Evolutionary conservation across 2,329 filamentous ascomycete species (phyloP).

Genomic region (Cladosporium sp.): DNA sequence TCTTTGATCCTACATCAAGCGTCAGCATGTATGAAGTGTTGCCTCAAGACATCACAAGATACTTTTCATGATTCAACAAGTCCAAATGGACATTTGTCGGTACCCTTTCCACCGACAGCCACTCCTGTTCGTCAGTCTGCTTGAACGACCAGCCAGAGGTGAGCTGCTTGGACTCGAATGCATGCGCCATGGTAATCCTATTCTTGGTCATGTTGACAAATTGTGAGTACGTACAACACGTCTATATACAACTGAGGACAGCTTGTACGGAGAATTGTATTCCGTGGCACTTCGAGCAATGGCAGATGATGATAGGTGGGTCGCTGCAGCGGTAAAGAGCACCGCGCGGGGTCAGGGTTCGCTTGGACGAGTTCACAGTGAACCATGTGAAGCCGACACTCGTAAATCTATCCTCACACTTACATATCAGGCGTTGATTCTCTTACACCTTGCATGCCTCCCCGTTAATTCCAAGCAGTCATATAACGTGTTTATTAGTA

Average conservation of each 20-base stretch:
- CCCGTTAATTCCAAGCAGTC: too few relatives aligned
- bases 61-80: conserved; percentile 44
- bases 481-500: too few relatives aligned
- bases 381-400: too few relatives aligned
- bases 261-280: background rate
- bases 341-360: background rate
- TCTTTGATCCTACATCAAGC: conserved; percentile 41
- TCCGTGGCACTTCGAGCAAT: background rate
- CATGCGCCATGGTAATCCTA: conserved; percentile 14
- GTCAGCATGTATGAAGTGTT: conserved; percentile 12
- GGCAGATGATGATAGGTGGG: background rate
- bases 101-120: conserved; percentile 42
- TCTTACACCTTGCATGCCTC: too few relatives aligned
- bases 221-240: background rate
- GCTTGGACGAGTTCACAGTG: background rate
- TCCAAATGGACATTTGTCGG: conserved; percentile 48
- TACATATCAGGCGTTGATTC: too few relatives aligned
- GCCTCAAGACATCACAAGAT: background rate
- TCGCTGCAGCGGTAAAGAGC: background rate
- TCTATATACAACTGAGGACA: background rate
- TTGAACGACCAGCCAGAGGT: conserved; percentile 44
- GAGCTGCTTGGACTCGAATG: conserved; percentile 28
- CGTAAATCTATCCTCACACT: too few relatives aligned
- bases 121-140: conserved; percentile 38
- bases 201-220: conserved; percentile 1